Evolutionary conservation across 768 basidiomycete species (phyloP).

Genomic region (Termitomyces eurrhizus): DNA sequence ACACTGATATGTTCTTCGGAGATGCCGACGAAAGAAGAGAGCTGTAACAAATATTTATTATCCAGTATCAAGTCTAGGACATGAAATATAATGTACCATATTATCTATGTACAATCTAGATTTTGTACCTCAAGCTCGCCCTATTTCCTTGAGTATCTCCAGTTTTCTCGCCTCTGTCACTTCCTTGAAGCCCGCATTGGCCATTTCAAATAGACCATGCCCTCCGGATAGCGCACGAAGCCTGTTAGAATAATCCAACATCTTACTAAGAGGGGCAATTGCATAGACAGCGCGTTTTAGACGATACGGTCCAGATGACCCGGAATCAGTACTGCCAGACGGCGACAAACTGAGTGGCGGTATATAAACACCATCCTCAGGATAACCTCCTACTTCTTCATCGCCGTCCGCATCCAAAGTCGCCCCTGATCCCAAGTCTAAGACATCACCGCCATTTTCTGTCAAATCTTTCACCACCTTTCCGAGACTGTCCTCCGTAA

Average conservation of each 20-base stretch:
- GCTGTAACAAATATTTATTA: conserved; percentile 31
- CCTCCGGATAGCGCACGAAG: conserved; percentile 81
- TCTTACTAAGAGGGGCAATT: conserved; percentile 72
- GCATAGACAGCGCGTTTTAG: conserved; percentile 68
- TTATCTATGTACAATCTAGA: not conserved
- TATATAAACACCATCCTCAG: conserved; percentile 65
- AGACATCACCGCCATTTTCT: conserved; percentile 76
- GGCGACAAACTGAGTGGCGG: conserved; percentile 78
- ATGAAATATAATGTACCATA: not conserved
- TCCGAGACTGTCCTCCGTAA: conserved; percentile 65
- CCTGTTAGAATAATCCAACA: conserved; percentile 77
- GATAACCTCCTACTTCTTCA: conserved; percentile 41
- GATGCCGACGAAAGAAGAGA: conserved; percentile 79
- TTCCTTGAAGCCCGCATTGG: conserved; percentile 68
- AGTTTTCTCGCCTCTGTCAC: conserved; percentile 58
- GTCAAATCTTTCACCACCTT: conserved; percentile 83
- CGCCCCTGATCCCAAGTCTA: conserved; percentile 56
- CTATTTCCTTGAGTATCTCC: conserved; percentile 79
- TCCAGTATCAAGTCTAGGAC: conserved; percentile 1
- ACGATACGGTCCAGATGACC: conserved; percentile 28
- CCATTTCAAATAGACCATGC: conserved; percentile 78
- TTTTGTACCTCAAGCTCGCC: conserved; percentile 47
- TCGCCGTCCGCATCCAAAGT: conserved; percentile 28
- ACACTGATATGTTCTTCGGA: conserved; percentile 69
- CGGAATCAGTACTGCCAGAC: conserved; percentile 37